These are phyloP conservation scores for Akanthomyces uredinophilus DNA, from an alignment of 2,329 filamentous ascomycete genomes.

Conservation along the genomic window DNA sequence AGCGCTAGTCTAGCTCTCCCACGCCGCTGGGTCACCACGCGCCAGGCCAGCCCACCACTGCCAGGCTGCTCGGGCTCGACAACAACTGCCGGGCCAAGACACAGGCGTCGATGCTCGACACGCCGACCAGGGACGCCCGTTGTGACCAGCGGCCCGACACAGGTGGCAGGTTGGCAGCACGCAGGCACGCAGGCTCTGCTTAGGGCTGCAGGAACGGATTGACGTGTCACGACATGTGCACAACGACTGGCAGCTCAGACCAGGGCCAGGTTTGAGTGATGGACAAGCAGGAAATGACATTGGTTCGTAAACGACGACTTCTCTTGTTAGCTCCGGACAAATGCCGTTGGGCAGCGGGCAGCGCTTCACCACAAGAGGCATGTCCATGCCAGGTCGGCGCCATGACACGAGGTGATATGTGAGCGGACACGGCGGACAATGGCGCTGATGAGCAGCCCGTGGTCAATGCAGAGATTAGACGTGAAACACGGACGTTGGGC, in stretches of 20 bases:
- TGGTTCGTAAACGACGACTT: neutral
- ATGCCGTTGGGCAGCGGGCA: neutral
- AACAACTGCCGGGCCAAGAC: slow-evolving; percentile 2
- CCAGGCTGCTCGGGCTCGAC: neutral
- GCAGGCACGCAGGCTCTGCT: no score
- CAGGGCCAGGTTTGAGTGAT: no score
- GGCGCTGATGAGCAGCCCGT: neutral
- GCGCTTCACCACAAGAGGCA: neutral
- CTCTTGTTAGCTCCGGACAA: neutral
- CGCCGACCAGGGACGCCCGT: neutral
- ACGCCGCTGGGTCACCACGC: neutral
- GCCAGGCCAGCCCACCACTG: neutral
- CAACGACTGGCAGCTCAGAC: no score
- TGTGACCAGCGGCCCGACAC: neutral
- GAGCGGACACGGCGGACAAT: neutral
- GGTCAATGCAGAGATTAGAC: neutral
- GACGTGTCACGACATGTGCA: no score
- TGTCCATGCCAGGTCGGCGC: neutral
- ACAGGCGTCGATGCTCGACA: neutral
- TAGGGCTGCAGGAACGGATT: no score
- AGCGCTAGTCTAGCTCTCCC: neutral
- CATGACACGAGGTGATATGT: neutral
- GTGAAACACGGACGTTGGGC: neutral
- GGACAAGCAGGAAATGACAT: neutral
- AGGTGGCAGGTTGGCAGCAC: no score